A percentile compares a stretch with the other conserved stretches of the same genome.
Conservation (phyloP, 176 grass and related monocot species). For the Hordeum marinum region DNA sequence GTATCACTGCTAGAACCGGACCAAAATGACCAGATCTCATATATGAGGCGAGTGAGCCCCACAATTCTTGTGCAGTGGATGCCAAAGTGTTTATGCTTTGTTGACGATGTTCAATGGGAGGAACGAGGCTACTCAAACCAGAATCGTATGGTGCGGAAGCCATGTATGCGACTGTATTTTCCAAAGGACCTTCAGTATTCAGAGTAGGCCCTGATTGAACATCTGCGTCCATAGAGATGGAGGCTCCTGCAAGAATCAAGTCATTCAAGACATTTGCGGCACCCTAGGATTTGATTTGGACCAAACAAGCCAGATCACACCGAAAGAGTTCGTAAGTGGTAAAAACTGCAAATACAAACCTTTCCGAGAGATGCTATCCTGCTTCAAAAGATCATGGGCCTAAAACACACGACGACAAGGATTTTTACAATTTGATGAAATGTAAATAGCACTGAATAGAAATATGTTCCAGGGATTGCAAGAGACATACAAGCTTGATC, state of each 20-base stretch:
- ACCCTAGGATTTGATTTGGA: neutral
- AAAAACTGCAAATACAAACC: slow-evolving; percentile 43
- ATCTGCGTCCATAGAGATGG: slow-evolving; percentile 1
- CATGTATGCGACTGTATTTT: slow-evolving; percentile 17
- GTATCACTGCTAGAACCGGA: slow-evolving; percentile 44
- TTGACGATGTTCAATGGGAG: slow-evolving; percentile 30
- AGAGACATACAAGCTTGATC: slow-evolving; percentile 65
- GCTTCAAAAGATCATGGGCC: slow-evolving; percentile 81
- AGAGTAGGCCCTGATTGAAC: slow-evolving; percentile 22
- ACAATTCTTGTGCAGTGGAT: slow-evolving; percentile 49
- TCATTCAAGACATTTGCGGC: neutral
- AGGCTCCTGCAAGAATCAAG: slow-evolving; percentile 15
- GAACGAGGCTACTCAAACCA: slow-evolving; percentile 24
- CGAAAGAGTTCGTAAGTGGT: neutral
- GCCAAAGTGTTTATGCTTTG: slow-evolving; percentile 29
- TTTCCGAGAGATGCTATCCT: slow-evolving; percentile 45
- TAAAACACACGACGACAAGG: slow-evolving; percentile 35
- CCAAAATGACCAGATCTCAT: slow-evolving; percentile 43
- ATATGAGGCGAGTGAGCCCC: slow-evolving; percentile 46
- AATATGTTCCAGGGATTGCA: neutral
- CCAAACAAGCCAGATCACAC: neutral
- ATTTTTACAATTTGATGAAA: slow-evolving; percentile 26
- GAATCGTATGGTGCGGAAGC: slow-evolving; percentile 21
- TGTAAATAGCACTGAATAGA: neutral
- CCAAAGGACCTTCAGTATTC: slow-evolving; percentile 29